These are phyloP conservation scores for Aristolochia fimbriata DNA, from an alignment of 164 flowering plant genomes.

Conservation along the genomic window DNA sequence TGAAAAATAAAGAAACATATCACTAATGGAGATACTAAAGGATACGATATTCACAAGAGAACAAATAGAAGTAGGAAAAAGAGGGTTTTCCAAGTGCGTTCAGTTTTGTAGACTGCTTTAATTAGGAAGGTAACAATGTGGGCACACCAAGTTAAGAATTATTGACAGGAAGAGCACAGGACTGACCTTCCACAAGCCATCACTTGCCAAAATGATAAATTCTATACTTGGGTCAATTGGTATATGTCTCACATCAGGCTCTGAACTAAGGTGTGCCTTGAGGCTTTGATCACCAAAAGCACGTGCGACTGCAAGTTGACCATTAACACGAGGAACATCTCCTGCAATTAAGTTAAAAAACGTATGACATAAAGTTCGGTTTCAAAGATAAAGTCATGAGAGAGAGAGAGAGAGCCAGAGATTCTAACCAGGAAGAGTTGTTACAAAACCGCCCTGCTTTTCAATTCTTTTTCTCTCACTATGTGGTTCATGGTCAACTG, in stretches of 20 bases:
- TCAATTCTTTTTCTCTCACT: conserved; percentile 46
- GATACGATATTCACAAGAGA: too few relatives aligned
- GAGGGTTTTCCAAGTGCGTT: too few relatives aligned
- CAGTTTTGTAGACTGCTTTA: too few relatives aligned
- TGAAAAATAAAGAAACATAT: too few relatives aligned
- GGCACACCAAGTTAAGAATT: neutral
- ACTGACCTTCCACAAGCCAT: conserved; percentile 82
- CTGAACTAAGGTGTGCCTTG: conserved; percentile 67
- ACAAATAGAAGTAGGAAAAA: too few relatives aligned
- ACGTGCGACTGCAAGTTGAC: conserved; percentile 77
- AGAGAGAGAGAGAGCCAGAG: neutral
- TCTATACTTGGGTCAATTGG: conserved; percentile 36
- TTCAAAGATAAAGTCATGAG: neutral
- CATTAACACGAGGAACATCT: conserved; percentile 78
- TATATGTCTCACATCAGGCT: conserved; percentile 46
- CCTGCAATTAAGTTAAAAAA: conserved; percentile 24
- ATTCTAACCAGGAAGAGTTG: conserved; percentile 44
- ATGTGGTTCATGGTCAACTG: conserved; percentile 64
- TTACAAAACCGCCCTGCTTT: conserved; percentile 60
- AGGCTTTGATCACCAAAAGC: conserved; percentile 80
- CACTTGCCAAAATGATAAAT: conserved; percentile 62
- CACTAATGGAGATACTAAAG: too few relatives aligned
- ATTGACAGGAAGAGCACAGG: neutral
- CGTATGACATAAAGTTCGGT: neutral
- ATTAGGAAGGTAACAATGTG: too few relatives aligned